phyloP scores from a whole-genome alignment of 192 early-diverging fungal genomes.

The Coemansia pectinata region DNA sequence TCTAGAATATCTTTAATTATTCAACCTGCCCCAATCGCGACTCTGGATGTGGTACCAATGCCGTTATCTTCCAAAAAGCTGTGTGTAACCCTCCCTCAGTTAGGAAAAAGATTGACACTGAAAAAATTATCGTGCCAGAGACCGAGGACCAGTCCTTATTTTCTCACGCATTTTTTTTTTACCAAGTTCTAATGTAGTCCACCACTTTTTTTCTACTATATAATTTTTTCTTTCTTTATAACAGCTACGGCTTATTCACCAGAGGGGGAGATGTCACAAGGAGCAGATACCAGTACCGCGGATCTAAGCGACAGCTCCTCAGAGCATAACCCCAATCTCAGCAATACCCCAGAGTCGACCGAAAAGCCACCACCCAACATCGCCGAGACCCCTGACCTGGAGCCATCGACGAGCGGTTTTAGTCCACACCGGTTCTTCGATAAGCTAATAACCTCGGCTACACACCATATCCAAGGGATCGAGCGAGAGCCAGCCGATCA shows the following conservation, averaged over 20 bases:
- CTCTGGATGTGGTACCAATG: too few species aligned
- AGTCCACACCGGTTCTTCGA: constrained; percentile 12
- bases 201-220: neutral
- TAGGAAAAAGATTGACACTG: too few species aligned
- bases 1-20: too few species aligned
- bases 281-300: neutral
- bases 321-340: neutral
- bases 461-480: constrained; percentile 33
- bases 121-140: too few species aligned
- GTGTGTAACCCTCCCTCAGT: too few species aligned
- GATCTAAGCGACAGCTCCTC: neutral
- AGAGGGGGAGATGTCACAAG: neutral
- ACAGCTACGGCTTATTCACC: neutral
- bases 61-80: too few species aligned
- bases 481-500: constrained; percentile 18
- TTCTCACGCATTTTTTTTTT: too few species aligned
- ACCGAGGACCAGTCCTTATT: too few species aligned
- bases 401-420: neutral
- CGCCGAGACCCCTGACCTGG: neutral
- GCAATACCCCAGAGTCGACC: neutral
- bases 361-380: neutral
- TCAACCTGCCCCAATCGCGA: too few species aligned
- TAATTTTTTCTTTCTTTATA: neutral
- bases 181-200: too few species aligned
- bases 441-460: constrained; percentile 21